These are phyloP conservation scores for Neofusicoccum sp. DNA, from an alignment of 2,329 filamentous ascomycete genomes.

Conservation along the genomic window DNA sequence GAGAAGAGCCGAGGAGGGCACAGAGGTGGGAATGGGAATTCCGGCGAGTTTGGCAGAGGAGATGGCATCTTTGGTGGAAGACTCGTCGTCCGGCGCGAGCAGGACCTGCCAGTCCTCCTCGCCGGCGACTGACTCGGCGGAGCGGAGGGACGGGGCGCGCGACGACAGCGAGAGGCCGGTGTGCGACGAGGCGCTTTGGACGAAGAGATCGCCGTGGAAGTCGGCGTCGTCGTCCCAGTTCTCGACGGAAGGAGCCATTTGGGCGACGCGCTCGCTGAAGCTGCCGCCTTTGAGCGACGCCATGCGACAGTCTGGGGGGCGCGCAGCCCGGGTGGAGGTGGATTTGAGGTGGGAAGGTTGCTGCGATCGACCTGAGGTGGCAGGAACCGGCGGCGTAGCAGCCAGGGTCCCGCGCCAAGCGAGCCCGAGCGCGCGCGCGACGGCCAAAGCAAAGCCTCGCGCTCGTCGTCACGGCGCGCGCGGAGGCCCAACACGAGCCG, in stretches of 20 bases:
- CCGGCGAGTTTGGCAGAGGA: slow-evolving; percentile 82
- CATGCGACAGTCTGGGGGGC: slow-evolving; percentile 24
- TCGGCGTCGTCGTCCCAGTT: slow-evolving; percentile 60
- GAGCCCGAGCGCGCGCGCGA: not conserved
- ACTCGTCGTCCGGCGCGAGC: slow-evolving; percentile 79
- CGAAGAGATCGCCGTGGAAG: slow-evolving; percentile 65
- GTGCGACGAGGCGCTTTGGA: slow-evolving; percentile 65
- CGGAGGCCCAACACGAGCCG: too few species aligned
- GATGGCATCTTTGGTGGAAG: slow-evolving; percentile 80
- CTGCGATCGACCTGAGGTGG: slow-evolving; percentile 18
- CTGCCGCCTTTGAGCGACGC: slow-evolving; percentile 34
- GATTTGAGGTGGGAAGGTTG: slow-evolving; percentile 21
- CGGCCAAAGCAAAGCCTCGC: not conserved
- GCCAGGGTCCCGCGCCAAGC: not conserved
- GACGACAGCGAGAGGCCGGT: slow-evolving; percentile 62
- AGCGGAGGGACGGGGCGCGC: slow-evolving; percentile 78
- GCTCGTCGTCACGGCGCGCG: not conserved
- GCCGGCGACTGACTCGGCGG: slow-evolving; percentile 68
- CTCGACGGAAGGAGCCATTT: slow-evolving; percentile 61
- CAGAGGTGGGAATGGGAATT: slow-evolving; percentile 83
- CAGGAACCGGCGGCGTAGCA: not conserved
- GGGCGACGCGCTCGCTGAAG: slow-evolving; percentile 38
- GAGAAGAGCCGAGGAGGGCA: slow-evolving; percentile 83
- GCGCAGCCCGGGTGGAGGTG: slow-evolving; percentile 21
- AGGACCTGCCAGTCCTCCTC: slow-evolving; percentile 89